These are phyloP conservation scores for Cephaloascus fragrans DNA, from an alignment of 805 yeast species.

Conservation along the genomic window DNA sequence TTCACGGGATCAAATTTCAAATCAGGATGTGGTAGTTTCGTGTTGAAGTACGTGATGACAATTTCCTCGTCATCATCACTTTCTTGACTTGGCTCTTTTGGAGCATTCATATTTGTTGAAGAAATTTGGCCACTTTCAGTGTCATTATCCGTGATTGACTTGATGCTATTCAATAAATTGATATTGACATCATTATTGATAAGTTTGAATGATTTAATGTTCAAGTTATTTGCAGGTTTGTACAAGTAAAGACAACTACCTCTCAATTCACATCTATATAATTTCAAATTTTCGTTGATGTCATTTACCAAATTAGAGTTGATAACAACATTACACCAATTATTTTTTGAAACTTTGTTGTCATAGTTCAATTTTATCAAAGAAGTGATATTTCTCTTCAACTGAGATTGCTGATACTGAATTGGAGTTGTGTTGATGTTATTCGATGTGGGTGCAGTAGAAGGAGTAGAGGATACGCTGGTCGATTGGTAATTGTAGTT, in stretches of 20 bases:
- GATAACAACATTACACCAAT: constrained; percentile 27
- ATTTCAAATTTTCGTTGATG: constrained; percentile 25
- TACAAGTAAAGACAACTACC: constrained; percentile 60
- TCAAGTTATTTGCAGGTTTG: constrained; percentile 43
- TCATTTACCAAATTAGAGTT: constrained; percentile 21
- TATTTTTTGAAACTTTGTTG: constrained; percentile 15
- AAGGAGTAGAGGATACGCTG: neutral
- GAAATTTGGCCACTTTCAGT: neutral
- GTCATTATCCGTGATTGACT: neutral
- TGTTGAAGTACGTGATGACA: constrained; percentile 14
- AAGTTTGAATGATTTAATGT: constrained; percentile 10
- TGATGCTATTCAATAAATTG: constrained; percentile 7
- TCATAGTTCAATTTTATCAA: constrained; percentile 22
- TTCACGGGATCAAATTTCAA: constrained; percentile 36
- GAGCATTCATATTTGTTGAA: neutral
- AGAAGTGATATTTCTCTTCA: constrained; percentile 3
- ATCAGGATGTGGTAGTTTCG: constrained; percentile 24
- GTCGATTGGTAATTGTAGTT: neutral
- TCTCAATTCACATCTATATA: constrained; percentile 56
- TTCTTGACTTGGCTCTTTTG: neutral
- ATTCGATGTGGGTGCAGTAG: neutral
- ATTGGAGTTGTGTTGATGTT: neutral
- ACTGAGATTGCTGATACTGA: neutral
- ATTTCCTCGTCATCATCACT: neutral
- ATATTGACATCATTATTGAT: constrained; percentile 6